Evolutionary conservation across 495 filamentous ascomycete genomes (phyloP), one percentile per base, ranked within the genome.

Genomic region (Cercophora samala): DNA sequence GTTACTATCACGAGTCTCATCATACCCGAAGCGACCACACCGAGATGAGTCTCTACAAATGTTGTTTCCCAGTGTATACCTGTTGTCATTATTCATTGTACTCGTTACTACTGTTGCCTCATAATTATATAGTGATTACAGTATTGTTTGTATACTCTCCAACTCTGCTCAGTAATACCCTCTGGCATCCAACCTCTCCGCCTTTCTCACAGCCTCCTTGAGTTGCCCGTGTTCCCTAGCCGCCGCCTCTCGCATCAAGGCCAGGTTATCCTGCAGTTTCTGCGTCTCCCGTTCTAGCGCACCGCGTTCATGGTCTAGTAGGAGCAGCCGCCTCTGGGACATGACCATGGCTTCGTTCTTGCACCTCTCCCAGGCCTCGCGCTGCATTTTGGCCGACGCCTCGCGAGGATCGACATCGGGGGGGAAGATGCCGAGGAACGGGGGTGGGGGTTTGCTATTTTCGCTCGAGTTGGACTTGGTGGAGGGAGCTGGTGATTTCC

Each of bases 341-440:
- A 75, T 74, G 62, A 68, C 72, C 19, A 42, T 4, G 22, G 71
- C 69, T 59, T 73, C 69, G 60, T 66, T 64, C 58, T 68, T 65
- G 69, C 71, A 70, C 21, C 70, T 69, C 32, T 65, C 58, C 71
- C 73, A 74, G 1, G 73, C 73, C 54, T 75, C 69, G n/a, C 70
- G 58, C 11, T 63, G 51, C 66, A 75, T 70, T 26, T 70, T 68
- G 52, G 73, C 71, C 18, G 71, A 66, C 11, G 72, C 70, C 4
- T 62, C 63, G 19, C 68, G 63, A 8, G 71, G 67, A 37, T 71
- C 69, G 26, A 71, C 64, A 51, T 67, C 56, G 25, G 65, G 62
- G 1, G 66, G 68, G 0, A 64, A 59, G 18, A 64, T 65, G 21
- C 68, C 68, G 60, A 64, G 59, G 11, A 46, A 46, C 2, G 37